Evolutionary conservation across 2,329 filamentous ascomycete genomes (phyloP).

Genomic region (Ophiostoma sp.): DNA sequence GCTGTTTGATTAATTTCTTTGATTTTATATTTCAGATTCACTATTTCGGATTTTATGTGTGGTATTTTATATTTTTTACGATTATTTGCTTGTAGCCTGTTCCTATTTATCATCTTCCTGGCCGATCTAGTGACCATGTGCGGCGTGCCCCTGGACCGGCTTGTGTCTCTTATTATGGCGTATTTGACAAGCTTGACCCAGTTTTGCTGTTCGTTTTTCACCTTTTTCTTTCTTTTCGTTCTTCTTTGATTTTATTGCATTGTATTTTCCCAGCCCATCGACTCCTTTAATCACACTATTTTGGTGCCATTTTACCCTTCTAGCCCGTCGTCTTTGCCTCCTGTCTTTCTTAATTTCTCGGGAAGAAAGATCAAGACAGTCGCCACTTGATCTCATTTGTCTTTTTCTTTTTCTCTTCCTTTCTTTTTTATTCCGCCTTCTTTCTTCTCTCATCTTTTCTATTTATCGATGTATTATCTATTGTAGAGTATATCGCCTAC

Average conservation of each 20-base stretch:
- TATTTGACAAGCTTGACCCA: neutral
- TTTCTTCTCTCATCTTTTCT: neutral
- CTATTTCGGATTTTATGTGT: neutral
- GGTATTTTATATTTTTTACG: neutral
- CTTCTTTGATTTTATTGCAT: neutral
- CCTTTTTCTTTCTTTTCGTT: neutral
- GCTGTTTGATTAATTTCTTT: too few species aligned
- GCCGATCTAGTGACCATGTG: neutral
- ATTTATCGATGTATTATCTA: neutral
- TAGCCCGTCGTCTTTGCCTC: neutral
- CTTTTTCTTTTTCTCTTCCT: neutral
- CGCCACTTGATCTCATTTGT: neutral
- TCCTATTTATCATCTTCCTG: neutral
- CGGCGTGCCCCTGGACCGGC: neutral
- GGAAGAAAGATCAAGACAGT: conserved; percentile 2
- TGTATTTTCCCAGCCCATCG: neutral
- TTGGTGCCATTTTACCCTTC: conserved; percentile 4
- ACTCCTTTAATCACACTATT: neutral
- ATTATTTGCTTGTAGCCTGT: neutral
- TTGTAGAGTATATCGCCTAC: neutral
- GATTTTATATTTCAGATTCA: too few species aligned
- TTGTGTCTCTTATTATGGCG: conserved; percentile 2
- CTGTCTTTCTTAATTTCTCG: neutral
- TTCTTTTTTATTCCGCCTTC: neutral
- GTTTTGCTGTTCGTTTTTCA: neutral